Evolutionary conservation across 2,329 filamentous ascomycete genomes (phyloP).

Genomic region (Penicillium sp.): DNA sequence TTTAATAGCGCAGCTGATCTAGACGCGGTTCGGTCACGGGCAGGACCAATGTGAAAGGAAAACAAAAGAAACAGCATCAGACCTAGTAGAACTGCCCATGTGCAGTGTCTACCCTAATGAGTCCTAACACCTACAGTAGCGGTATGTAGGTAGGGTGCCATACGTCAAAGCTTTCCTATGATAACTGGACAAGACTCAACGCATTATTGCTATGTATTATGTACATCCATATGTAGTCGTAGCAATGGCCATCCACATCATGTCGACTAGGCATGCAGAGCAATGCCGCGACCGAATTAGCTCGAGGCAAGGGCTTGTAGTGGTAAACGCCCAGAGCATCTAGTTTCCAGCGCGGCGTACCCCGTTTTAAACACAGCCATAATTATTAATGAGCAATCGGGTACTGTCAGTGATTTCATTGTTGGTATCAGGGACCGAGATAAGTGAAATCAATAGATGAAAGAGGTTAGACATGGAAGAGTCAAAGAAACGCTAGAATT

Average conservation of each 20-base stretch:
- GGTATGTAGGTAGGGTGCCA: not conserved
- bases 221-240: conserved; percentile 1
- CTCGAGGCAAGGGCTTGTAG: conserved; percentile 18
- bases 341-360: conserved; percentile 23
- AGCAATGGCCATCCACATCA: conserved; percentile 2
- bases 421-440: not conserved
- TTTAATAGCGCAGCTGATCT: conserved; percentile 1
- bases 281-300: conserved; percentile 11
- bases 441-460: not conserved
- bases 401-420: not conserved
- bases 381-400: not conserved
- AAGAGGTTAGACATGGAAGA: not conserved
- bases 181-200: not conserved
- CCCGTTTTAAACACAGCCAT: conserved; percentile 22
- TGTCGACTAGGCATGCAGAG: conserved; percentile 3
- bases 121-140: not conserved
- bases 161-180: not conserved
- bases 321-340: conserved; percentile 7
- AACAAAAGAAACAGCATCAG: not conserved
- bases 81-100: not conserved
- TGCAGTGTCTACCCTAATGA: not conserved
- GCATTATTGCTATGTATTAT: not conserved
- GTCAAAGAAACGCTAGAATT: no score
- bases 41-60: not conserved
- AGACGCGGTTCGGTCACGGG: not conserved